Evolutionary conservation across 2,329 filamentous ascomycete species (phyloP).

Genomic region (Ophiostoma angusticollis): DNA sequence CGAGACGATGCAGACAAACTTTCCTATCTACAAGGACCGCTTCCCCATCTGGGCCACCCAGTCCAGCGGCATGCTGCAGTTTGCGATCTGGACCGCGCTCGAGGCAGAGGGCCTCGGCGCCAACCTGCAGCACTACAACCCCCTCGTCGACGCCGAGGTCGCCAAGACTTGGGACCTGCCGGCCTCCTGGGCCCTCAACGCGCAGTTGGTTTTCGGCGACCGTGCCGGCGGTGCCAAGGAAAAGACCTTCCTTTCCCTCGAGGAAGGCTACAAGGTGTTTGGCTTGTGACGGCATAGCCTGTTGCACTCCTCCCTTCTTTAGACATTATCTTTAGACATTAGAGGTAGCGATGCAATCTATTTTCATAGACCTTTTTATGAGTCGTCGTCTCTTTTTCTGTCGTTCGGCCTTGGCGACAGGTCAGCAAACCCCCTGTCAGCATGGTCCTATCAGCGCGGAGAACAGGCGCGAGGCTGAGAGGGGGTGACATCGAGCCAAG

Average conservation of each 20-base stretch:
- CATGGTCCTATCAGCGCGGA: too few species aligned
- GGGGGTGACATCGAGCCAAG: too few species aligned
- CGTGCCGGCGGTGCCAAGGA: constrained; percentile 41
- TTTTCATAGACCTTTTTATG: too few species aligned
- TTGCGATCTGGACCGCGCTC: constrained; percentile 66
- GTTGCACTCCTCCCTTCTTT: too few species aligned
- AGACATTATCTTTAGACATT: too few species aligned
- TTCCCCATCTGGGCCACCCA: constrained; percentile 70
- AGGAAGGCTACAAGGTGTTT: constrained; percentile 54
- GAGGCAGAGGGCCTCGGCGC: constrained; percentile 74
- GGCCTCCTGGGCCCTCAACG: constrained; percentile 59
- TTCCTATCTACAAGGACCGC: constrained; percentile 61
- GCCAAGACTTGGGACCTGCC: constrained; percentile 57
- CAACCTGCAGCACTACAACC: constrained; percentile 92
- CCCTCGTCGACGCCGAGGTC: constrained; percentile 64
- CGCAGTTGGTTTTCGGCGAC: constrained; percentile 75
- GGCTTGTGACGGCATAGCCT: too few species aligned
- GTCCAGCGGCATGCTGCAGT: constrained; percentile 72
- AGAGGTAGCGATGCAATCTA: too few species aligned
- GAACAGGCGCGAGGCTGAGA: too few species aligned
- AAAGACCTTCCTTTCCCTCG: constrained; percentile 52
- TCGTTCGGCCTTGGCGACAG: too few species aligned
- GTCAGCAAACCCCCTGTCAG: too few species aligned
- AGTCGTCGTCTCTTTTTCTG: too few species aligned
- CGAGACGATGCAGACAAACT: constrained; percentile 52